phyloP scores from a whole-genome alignment of 306 rosid species.

The Prosopis cineraria region DNA sequence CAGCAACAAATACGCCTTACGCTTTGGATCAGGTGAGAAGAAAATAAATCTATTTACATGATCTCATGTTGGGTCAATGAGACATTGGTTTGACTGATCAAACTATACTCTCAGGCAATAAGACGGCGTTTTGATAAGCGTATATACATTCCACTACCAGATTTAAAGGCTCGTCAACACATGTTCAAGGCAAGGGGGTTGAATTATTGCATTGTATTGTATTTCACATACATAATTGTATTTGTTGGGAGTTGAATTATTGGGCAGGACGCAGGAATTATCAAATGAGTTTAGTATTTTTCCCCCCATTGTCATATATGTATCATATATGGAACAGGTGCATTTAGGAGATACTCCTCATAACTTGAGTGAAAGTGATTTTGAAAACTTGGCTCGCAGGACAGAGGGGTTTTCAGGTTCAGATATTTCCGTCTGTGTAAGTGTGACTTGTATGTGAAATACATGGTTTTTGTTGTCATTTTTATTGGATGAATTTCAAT shows the following conservation, averaged over 20 bases:
- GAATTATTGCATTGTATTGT: too few species aligned
- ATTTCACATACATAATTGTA: constrained; percentile 23
- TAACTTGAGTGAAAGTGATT: constrained; percentile 87
- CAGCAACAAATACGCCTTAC: constrained; percentile 98
- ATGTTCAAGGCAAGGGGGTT: constrained; percentile 80
- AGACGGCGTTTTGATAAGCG: constrained; percentile 99
- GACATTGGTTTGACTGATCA: constrained; percentile 37
- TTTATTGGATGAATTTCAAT: constrained; percentile 12
- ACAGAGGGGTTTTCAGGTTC: constrained; percentile 99
- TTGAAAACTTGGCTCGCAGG: constrained; percentile 75
- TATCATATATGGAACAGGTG: constrained; percentile 58
- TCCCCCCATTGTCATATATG: not conserved
- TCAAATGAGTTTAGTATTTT: constrained; percentile 22
- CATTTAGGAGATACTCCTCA: constrained; percentile 99
- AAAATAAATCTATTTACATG: constrained; percentile 15
- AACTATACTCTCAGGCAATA: constrained; percentile 71
- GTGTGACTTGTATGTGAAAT: constrained; percentile 37
- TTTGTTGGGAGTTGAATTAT: constrained; percentile 20
- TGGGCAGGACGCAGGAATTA: constrained; percentile 29
- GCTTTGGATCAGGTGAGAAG: constrained; percentile 88
- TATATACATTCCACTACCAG: constrained; percentile 98
- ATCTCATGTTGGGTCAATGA: constrained; percentile 15
- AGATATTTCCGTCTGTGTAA: constrained; percentile 92
- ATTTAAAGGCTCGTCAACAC: constrained; percentile 93
- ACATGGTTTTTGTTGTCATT: constrained; percentile 13